Base-by-base conservation (phyloP, 441 rosid species). In the Flueggea neowawraea region DNA sequence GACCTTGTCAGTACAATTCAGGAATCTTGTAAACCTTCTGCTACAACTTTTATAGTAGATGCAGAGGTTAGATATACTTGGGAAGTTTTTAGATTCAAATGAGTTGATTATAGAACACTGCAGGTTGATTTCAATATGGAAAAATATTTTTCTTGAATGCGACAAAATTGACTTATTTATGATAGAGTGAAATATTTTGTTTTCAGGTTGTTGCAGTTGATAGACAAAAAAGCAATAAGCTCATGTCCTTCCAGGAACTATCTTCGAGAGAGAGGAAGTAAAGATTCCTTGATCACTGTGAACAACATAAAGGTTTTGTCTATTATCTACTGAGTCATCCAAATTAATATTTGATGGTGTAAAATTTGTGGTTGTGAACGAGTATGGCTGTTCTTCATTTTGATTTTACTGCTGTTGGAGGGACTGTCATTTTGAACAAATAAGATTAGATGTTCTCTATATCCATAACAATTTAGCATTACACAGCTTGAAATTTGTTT, bases 211-310 rank as follows among this genome's bases (percentile, higher is more conserved):
- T 90, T 74, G 97, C 97, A 64, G 74, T 82, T 64, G 90, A 90
- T 81, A 79, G 94, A 79, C 84, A 78, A 70, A 88, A 86, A 76
- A 82, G 78, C 54, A 70, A 72, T 73, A 88, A 85, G 82, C 75
- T 92, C 61, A 84, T 88, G 98, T 86, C 98, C 69, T 92, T 92
- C 73, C 98, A 92, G 77, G 97, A 92, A 72, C 78, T 92, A 63
- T 90, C 97, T 53, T 84, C 92, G 97, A 77, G 89, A 85, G 74
- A 82, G 94, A 75, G 98, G 98, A 66, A 68, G 94, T 65, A 88
- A 80, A 82, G 84, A 80, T 72, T 83, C 82, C 57, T 70, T 71
- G 55, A 60, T 92, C 56, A 48, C 90, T 31, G 44, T 80, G 64
- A 79, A 82, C 67, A 75, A 71, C 44, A 81, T 92, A 57, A 90